Conservation (phyloP, 2,329 filamentous ascomycete genomes). For the Apiospora aurea region DNA sequence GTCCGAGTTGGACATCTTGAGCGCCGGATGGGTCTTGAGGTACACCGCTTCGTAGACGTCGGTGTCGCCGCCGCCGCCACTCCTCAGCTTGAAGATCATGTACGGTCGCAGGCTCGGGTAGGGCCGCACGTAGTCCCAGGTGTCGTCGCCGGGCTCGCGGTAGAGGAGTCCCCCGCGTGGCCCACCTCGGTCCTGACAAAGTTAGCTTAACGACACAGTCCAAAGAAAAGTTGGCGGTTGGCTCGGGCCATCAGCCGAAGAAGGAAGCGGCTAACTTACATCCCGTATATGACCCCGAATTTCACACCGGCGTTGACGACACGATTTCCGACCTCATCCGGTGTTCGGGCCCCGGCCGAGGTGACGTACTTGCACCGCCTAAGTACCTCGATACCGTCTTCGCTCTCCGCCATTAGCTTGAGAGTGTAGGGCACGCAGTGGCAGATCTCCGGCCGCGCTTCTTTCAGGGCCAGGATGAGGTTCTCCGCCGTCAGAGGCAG, state of each 20-base stretch:
- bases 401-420: conserved; percentile 47
- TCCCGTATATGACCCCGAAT: conserved; percentile 48
- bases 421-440: conserved; percentile 51
- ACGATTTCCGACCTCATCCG: conserved; percentile 49
- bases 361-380: conserved; percentile 48
- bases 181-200: conserved; percentile 49
- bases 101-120: conserved; percentile 45
- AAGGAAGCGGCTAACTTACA: conserved; percentile 39
- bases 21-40: conserved; percentile 37
- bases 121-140: conserved; percentile 52
- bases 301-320: conserved; percentile 46
- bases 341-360: conserved; percentile 49
- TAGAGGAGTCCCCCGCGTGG: conserved; percentile 48
- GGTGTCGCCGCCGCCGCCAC: conserved; percentile 32
- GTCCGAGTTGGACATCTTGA: conserved; percentile 43
- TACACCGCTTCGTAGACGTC: conserved; percentile 45
- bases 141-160: conserved; percentile 45
- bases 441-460: conserved; percentile 47
- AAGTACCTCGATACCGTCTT: conserved; percentile 45
- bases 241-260: neutral
- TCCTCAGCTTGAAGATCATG: conserved; percentile 44
- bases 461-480: conserved; percentile 44
- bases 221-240: neutral
- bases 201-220: conserved; percentile 26
- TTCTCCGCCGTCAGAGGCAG: conserved; percentile 47